Conservation (phyloP, 2,329 filamentous ascomycete genomes). For the Colletotrichum caudatum region DNA sequence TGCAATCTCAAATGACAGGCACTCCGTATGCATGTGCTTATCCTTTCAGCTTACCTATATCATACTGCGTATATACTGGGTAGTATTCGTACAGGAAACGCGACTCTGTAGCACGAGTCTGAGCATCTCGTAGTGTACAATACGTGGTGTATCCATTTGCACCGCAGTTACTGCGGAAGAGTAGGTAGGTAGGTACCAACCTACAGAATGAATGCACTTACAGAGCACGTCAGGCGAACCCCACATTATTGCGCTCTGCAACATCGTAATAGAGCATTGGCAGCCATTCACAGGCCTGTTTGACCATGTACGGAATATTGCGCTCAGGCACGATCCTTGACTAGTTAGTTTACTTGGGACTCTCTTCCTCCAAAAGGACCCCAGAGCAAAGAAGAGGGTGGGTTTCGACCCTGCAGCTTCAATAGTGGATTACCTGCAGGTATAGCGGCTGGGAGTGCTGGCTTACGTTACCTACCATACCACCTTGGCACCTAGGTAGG, state of each 20-base stretch:
- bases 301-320: conserved; percentile 28
- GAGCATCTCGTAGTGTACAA: neutral
- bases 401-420: conserved; percentile 28
- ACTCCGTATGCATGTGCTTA: conserved; percentile 16
- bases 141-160: neutral
- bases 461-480: neutral
- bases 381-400: conserved; percentile 16
- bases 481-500: neutral
- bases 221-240: neutral
- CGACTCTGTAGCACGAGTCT: neutral
- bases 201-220: neutral
- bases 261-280: conserved; percentile 17
- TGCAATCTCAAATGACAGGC: conserved; percentile 39
- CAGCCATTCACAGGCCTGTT: conserved; percentile 23
- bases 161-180: neutral
- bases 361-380: conserved; percentile 20
- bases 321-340: conserved; percentile 30
- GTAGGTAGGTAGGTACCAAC: neutral
- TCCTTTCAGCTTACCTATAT: conserved; percentile 1
- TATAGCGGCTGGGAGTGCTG: neutral
- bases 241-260: conserved; percentile 19
- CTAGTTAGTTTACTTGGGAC: conserved; percentile 1
- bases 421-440: neutral
- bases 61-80: neutral
- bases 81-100: no score